A percentile compares a stretch with the other conserved stretches of the same genome.
Evolutionary conservation across 1,284 basidiomycete species (phyloP).

Genomic region (Ustilago tritici): DNA sequence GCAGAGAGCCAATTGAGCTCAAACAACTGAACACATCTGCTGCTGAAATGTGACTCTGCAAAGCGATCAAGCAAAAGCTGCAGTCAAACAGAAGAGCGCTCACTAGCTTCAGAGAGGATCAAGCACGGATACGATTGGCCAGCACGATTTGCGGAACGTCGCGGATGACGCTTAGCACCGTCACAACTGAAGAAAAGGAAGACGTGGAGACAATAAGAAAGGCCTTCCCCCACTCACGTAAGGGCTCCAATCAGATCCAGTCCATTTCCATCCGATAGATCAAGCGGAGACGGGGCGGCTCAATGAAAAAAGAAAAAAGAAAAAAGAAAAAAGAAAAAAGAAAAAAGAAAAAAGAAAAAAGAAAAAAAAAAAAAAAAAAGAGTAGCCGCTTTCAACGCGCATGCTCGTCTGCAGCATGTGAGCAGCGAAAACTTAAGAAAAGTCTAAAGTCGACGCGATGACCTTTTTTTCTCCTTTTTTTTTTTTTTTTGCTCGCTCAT

Average conservation of each 20-base stretch:
- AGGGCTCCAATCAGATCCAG: slow-evolving; percentile 43
- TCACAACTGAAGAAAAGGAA: neutral
- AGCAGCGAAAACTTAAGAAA: slow-evolving; percentile 7
- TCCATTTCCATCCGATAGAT: slow-evolving; percentile 39
- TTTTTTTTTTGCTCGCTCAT: neutral
- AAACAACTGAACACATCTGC: neutral
- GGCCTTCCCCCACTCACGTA: slow-evolving; percentile 6
- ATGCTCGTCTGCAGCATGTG: neutral
- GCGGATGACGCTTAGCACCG: slow-evolving; percentile 19
- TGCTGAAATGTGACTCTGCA: slow-evolving; percentile 11
- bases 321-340: neutral
- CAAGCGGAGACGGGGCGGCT: slow-evolving; percentile 16
- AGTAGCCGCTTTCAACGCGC: slow-evolving; percentile 4
- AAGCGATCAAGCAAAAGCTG: neutral
- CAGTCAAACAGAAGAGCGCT: neutral
- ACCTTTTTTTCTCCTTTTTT: neutral
- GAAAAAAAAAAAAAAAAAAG: no score
- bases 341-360: neutral
- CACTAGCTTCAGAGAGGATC: neutral
- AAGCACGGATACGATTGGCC: slow-evolving; percentile 24
- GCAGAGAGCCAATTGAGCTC: no score
- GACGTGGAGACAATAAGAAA: neutral
- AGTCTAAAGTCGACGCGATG: slow-evolving; percentile 18
- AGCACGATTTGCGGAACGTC: slow-evolving; percentile 16
- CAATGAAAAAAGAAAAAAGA: neutral